Evolutionary conservation across 1,284 basidiomycete genomes (phyloP), one percentile per base, ranked within the genome.

Genomic region (Pseudozyma tsukubaensis): DNA sequence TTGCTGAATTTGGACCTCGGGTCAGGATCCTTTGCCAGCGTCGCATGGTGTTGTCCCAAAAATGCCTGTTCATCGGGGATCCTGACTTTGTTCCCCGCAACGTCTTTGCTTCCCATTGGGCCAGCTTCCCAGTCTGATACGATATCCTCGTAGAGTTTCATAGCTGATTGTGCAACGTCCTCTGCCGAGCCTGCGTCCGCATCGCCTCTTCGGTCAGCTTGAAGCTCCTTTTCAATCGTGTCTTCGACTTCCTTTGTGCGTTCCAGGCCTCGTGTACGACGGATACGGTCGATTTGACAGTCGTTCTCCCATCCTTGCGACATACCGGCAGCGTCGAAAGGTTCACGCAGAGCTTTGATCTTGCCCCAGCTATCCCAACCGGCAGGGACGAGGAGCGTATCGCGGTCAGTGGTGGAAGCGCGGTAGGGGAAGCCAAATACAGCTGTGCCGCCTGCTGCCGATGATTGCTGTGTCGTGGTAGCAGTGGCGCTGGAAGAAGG

Each of bases 301-400:
- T 80, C 80, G n/a, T 54, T 71, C n/a, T 78, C 71, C 80, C 80
- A 97, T 21, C 92, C 92, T 58, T 91, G 90, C 1, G 90, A 90
- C 88, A 93, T 92, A 49, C 88, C 84, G 54, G 89, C 90, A 1
- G 92, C 90, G 68, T 97, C 94, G 78, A 98, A 99, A 0, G 93
- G 92, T 47, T 98, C 96, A 50, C 94, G 87, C 58, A 98, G 86
- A 2, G 97, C 92, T 3, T 89, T 88, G 72, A 98, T 97, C 87
- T 98, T 98, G 3, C 94, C 94, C 92, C 93, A 97, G 72, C 92
- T 93, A 84, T 99, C 96, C 97, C 96, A 99, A 2, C 96, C 97
- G 1, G 92, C 89, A 1, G 96, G 97, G 0, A 99, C 91, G 50
- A 97, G 89, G 50, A 99, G 92, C 9, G 90, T 91, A 79, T 97